These are phyloP conservation scores for Xylaria digitata DNA, from an alignment of 2,329 filamentous ascomycete genomes.

Conservation along the genomic window DNA sequence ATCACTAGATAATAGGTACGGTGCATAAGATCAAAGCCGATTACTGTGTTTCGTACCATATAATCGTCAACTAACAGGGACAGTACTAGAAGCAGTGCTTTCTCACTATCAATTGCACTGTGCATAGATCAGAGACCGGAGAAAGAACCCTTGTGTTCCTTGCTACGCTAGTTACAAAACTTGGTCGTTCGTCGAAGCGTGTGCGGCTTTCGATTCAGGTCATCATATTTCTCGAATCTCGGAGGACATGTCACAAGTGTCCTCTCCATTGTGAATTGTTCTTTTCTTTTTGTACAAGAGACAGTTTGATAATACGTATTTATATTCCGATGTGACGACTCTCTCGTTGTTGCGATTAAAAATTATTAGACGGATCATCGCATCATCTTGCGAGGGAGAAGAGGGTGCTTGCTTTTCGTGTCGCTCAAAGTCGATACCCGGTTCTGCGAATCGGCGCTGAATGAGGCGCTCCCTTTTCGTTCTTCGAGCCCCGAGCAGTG, in stretches of 20 bases:
- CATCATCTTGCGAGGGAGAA: conserved; percentile 8
- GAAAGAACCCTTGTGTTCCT: conserved; percentile 25
- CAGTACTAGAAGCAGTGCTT: no score
- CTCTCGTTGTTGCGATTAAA: not conserved
- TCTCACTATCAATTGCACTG: conserved; percentile 1
- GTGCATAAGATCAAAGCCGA: not conserved
- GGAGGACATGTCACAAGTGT: conserved; percentile 1
- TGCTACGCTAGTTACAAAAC: conserved; percentile 15
- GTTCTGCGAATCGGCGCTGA: conserved; percentile 39
- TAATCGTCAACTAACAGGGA: not conserved
- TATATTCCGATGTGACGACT: conserved; percentile 23
- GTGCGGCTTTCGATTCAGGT: conserved; percentile 3
- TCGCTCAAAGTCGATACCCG: conserved; percentile 13
- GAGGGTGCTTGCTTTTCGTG: conserved; percentile 32
- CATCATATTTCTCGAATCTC: not conserved
- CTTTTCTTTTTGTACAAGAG: not conserved
- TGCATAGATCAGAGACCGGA: conserved; percentile 9
- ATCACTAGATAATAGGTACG: not conserved
- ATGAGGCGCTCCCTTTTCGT: conserved; percentile 42
- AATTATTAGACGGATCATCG: conserved; percentile 14
- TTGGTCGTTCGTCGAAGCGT: conserved; percentile 6
- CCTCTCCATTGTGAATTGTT: not conserved
- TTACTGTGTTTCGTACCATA: not conserved
- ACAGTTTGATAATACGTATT: not conserved
- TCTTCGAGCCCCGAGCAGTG: conserved; percentile 41